These are phyloP conservation scores for Penicillium coprophilum DNA, from an alignment of 495 filamentous ascomycete species.

Conservation along the genomic window DNA sequence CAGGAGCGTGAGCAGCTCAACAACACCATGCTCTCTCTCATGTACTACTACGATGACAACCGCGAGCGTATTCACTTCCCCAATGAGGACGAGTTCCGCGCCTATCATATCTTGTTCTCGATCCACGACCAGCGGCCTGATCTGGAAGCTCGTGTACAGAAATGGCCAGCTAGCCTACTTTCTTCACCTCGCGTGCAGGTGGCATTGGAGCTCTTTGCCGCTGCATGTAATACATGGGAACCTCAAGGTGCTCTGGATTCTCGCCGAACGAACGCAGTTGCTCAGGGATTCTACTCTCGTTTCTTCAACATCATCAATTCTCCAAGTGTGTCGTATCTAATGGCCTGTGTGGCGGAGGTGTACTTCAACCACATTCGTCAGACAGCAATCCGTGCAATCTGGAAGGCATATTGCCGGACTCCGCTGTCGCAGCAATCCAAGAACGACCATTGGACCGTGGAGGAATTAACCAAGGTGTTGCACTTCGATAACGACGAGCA, in stretches of 20 bases:
- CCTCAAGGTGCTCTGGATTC: constrained; percentile 63
- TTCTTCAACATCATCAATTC: constrained; percentile 77
- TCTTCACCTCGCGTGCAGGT: constrained; percentile 57
- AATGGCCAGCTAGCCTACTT: constrained; percentile 61
- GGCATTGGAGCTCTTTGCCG: constrained; percentile 68
- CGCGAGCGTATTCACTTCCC: constrained; percentile 49
- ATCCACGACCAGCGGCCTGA: constrained; percentile 68
- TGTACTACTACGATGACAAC: constrained; percentile 84
- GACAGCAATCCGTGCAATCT: constrained; percentile 69
- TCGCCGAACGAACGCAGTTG: constrained; percentile 51
- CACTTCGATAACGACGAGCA: constrained; percentile 74
- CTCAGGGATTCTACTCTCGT: constrained; percentile 62
- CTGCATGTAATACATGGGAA: constrained; percentile 64
- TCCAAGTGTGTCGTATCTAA: constrained; percentile 74
- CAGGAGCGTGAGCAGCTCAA: constrained; percentile 93
- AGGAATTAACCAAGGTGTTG: constrained; percentile 62
- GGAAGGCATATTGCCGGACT: constrained; percentile 52
- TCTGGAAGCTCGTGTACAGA: constrained; percentile 71
- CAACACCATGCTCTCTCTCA: constrained; percentile 81
- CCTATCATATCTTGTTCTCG: constrained; percentile 85
- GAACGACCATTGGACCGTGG: constrained; percentile 72
- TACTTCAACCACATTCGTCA: constrained; percentile 82
- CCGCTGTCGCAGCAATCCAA: constrained; percentile 63
- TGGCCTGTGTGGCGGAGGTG: constrained; percentile 91
- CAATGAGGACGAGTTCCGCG: constrained; percentile 88